Percentiles rank a stretch among this genome's conserved stretches.
phyloP scores from a whole-genome alignment of 768 basidiomycete genomes.

The Mycena latifolia region DNA sequence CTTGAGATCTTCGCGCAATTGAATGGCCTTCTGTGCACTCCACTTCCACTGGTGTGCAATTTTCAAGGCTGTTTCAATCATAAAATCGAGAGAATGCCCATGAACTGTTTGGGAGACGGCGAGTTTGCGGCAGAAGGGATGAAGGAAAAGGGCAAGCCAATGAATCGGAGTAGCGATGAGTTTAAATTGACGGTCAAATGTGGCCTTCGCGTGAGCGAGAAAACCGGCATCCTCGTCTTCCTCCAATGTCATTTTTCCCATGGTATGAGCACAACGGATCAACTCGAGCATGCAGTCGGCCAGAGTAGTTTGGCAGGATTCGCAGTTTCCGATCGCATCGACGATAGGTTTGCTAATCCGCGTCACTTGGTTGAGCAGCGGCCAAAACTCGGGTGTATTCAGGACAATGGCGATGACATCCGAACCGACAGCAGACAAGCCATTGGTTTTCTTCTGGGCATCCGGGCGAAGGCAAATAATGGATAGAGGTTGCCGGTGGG shows the following conservation, averaged over 20 bases:
- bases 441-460: conserved; percentile 29
- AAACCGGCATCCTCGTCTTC: conserved; percentile 39
- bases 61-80: conserved; percentile 35
- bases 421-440: conserved; percentile 36
- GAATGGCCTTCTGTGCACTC: conserved; percentile 42
- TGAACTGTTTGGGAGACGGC: conserved; percentile 42
- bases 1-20: conserved; percentile 40
- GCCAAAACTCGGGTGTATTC: conserved; percentile 38
- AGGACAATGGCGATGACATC: conserved; percentile 42
- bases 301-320: conserved; percentile 44
- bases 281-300: conserved; percentile 52
- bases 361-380: conserved; percentile 42
- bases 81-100: conserved; percentile 36
- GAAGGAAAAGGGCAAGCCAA: conserved; percentile 48
- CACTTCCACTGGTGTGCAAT: conserved; percentile 40
- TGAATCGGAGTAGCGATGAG: conserved; percentile 48
- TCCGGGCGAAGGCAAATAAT: conserved; percentile 18
- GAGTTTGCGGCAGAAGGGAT: conserved; percentile 50
- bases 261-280: conserved; percentile 38
- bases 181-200: conserved; percentile 46
- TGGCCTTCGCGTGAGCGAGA: conserved; percentile 38
- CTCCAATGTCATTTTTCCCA: conserved; percentile 34
- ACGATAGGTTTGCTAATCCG: conserved; percentile 46
- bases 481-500: conserved; percentile 16
- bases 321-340: conserved; percentile 48